Base-by-base conservation (phyloP, 2,329 filamentous ascomycete genomes). In the Neofusicoccum cordaticola region DNA sequence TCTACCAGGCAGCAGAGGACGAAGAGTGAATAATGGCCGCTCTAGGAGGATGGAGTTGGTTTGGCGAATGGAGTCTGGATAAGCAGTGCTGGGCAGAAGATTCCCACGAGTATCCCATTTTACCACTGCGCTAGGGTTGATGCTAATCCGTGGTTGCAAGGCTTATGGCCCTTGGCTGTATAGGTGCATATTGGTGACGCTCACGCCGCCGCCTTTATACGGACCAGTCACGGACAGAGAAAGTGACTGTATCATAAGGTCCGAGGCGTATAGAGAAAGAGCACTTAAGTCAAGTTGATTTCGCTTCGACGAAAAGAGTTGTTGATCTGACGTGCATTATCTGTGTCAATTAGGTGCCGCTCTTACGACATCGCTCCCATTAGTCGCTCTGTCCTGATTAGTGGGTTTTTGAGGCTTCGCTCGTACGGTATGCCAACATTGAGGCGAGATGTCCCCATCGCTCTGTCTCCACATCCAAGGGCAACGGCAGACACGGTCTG, bases 131-230 rank as follows among this genome's bases (percentile, higher is more conserved):
- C 44, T 62, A 62, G 58, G 47, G 41, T 39, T 17, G 58, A 62
- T 62, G 58, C 58, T 62, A 62, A 62, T 62, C 45, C 19, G 58
- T 50, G 45, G 58, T 50, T 62, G 58, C 58, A 62, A 62, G 45
- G 58, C 58, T n/a, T 62, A 31, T n/a, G 35, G 34, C 45, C 44
- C 58, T 62, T 62, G 58, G n/a, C 37, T 22, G 31, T 31, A 50
- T 50, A 62, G 58, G 56, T 47, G 44, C 44, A 60, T 35, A 47
- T 44, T 45, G 41, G 41, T 60, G 31, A 37, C 5, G 42, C 8
- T 60, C 39, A 13, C 56, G 35, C 41, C 56, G 34, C 31, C 41
- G 42, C 42, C 22, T 47, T 17, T n/a, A 37, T 34, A 37, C 44
- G 56, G 53, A 60, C 42, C 31, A 60, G 27, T 19, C n/a, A n/a